Percentiles rank a stretch among this genome's conserved stretches.
These are phyloP conservation scores for Mrakia frigida DNA, from an alignment of 768 basidiomycete species.

Conservation along the genomic window DNA sequence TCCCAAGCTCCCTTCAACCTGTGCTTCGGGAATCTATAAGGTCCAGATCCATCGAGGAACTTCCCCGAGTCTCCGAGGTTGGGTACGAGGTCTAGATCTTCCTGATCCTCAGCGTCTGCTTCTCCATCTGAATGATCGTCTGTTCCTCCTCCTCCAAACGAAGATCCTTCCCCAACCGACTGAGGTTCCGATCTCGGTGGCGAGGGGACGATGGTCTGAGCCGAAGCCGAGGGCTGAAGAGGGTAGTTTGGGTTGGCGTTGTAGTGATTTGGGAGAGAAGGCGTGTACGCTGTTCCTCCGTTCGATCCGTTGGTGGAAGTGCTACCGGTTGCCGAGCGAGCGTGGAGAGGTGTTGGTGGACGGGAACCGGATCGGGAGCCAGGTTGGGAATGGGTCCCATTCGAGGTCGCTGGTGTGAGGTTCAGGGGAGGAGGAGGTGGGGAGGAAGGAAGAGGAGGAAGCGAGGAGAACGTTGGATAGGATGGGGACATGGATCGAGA, in stretches of 20 bases:
- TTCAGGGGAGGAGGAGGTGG: background rate
- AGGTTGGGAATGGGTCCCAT: background rate
- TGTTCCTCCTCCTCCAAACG: background rate
- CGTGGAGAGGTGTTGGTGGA: background rate
- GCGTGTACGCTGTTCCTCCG: background rate
- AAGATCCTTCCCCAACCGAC: background rate
- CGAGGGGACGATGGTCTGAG: background rate
- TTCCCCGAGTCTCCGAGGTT: conserved; percentile 22
- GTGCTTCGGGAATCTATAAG: conserved; percentile 34
- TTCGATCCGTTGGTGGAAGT: background rate
- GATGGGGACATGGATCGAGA: background rate
- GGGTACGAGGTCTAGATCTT: background rate
- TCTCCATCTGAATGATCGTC: conserved; percentile 15
- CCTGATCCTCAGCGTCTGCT: conserved; percentile 16
- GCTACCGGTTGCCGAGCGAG: background rate
- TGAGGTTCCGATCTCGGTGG: background rate
- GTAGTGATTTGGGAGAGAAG: background rate
- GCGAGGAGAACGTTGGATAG: conserved; percentile 13
- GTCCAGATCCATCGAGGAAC: conserved; percentile 25
- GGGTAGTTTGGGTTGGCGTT: background rate
- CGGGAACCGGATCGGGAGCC: background rate
- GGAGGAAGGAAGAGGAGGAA: conserved; percentile 8
- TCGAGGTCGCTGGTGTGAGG: background rate
- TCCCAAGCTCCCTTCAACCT: conserved; percentile 34
- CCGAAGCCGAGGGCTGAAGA: conserved; percentile 1